phyloP scores from a whole-genome alignment of 2,329 filamentous ascomycete genomes.

The Monosporascus sp. region DNA sequence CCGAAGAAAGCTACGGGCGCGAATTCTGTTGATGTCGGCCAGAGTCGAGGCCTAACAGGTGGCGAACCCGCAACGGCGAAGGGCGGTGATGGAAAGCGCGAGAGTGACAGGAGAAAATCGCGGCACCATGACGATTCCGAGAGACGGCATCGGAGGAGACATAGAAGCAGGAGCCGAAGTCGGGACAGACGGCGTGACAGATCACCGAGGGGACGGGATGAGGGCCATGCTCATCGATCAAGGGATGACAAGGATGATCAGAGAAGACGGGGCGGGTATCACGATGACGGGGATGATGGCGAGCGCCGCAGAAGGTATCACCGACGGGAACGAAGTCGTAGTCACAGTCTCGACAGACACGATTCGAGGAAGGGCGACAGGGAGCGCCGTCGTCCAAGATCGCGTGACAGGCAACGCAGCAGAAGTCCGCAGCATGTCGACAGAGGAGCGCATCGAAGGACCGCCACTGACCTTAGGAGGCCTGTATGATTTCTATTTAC shows the following conservation, averaged over 20 bases:
- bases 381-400: constrained; percentile 15
- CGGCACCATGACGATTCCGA: constrained; percentile 26
- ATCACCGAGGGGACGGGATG: constrained; percentile 21
- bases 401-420: constrained; percentile 18
- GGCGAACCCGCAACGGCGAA: constrained; percentile 10
- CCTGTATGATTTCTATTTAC: not conserved
- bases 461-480: constrained; percentile 1
- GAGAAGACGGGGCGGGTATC: constrained; percentile 19
- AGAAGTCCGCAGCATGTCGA: constrained; percentile 15
- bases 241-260: constrained; percentile 41
- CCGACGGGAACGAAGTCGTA: constrained; percentile 14
- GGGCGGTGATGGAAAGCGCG: constrained; percentile 14
- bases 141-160: constrained; percentile 27
- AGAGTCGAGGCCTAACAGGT: constrained; percentile 25
- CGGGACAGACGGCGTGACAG: constrained; percentile 20
- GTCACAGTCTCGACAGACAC: constrained; percentile 15
- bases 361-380: constrained; percentile 12
- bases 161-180: constrained; percentile 27
- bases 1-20: constrained; percentile 52
- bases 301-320: constrained; percentile 10
- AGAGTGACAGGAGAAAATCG: constrained; percentile 13
- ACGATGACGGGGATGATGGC: constrained; percentile 14
- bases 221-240: constrained; percentile 11
- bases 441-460: constrained; percentile 11
- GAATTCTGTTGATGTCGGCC: constrained; percentile 62